Conservation (phyloP, 2,329 filamentous ascomycete genomes). For the Alternaria sp. region DNA sequence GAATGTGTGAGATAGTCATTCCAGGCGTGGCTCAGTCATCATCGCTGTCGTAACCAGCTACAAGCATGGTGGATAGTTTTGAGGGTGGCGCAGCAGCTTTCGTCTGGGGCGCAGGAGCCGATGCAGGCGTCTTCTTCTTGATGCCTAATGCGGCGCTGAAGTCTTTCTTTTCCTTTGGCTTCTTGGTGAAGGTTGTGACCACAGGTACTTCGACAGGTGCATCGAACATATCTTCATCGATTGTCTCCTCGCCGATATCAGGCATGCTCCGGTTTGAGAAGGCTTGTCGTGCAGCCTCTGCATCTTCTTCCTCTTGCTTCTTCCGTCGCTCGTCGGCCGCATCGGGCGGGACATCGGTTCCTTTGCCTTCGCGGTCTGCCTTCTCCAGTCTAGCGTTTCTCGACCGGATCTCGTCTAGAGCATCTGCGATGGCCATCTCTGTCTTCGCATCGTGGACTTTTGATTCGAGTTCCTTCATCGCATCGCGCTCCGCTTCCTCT, state of each 20-base stretch:
- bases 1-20: not conserved
- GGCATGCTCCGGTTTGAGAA: constrained; percentile 64
- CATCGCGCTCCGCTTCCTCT: constrained; percentile 83
- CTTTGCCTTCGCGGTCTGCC: constrained; percentile 69
- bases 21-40: constrained; percentile 24
- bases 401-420: constrained; percentile 91
- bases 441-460: constrained; percentile 92
- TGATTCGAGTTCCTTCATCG: constrained; percentile 93
- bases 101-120: constrained; percentile 13
- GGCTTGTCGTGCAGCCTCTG: constrained; percentile 79
- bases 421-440: constrained; percentile 97
- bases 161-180: constrained; percentile 89
- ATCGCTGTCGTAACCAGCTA: constrained; percentile 45
- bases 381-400: constrained; percentile 88
- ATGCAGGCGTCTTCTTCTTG: constrained; percentile 61
- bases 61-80: constrained; percentile 35
- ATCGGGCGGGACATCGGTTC: constrained; percentile 63
- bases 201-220: constrained; percentile 37
- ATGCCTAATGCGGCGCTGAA: constrained; percentile 79
- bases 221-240: constrained; percentile 55
- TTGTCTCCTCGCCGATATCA: constrained; percentile 63
- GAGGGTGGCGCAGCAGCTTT: constrained; percentile 27
- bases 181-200: constrained; percentile 73
- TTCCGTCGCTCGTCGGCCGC: constrained; percentile 66
- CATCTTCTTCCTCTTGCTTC: constrained; percentile 80